Base-by-base conservation (phyloP, 2,329 filamentous ascomycete genomes). In the Talaromyces piceae region DNA sequence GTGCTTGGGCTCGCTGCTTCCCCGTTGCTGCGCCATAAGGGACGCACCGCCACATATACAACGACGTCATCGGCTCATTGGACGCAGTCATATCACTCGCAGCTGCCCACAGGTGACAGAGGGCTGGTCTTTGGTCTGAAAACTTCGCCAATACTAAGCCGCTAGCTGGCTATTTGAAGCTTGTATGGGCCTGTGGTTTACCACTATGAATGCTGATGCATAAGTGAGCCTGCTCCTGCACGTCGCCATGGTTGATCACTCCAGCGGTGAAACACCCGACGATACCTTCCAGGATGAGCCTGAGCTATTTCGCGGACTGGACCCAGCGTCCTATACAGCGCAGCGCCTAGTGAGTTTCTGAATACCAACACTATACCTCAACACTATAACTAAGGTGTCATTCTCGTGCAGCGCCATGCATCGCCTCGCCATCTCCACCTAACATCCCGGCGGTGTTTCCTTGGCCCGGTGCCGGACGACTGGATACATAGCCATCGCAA, bases 401-500 rank as follows among this genome's bases (percentile, higher is more conserved):
- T 9, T 9, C 25, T 41, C 11, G 27, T 57, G n/a, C 61, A 76
- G 78, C 76, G 79, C 69, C 79, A 85, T 73, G 77, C 80, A 45
- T 80, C 78, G 41, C 74, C 80, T 22, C 74, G 79, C 53, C 82
- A 85, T 60, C 67, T 85, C 37, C 76, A 84, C 65, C 68, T 81
- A 57, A 84, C 82, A 5, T 79, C 75, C 47, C 74, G 78, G 50
- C 77, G 82, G 50, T 78, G 77, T 66, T 85, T 85, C 66, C 81
- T 85, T 53, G 82, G 82, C 1, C 82, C 82, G 30, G 80, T 84
- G 30, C 82, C 82, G 41, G 78, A 81, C 58, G 80, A 79, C 51
- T 85, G 82, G 82, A 72, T 84, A 49, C 79, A 78, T 58, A 79
- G 76, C 54, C 78, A 84, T 63, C 73, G 80, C 48, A 81, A 81